These are phyloP conservation scores for Passalora sequoiae DNA, from an alignment of 2,329 filamentous ascomycete species.

Conservation along the genomic window DNA sequence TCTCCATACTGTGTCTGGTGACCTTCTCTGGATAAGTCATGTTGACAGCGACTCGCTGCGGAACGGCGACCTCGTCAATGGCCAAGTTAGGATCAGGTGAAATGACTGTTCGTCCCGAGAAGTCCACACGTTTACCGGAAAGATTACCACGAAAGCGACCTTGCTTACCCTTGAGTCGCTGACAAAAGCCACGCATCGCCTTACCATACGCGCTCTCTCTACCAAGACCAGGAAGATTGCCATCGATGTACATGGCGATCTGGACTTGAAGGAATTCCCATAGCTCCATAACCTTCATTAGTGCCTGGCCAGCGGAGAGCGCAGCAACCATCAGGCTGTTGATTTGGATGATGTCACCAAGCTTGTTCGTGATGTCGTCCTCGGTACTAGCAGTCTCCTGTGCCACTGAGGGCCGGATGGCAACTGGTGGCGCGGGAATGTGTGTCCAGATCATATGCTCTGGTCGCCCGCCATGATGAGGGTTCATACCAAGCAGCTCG, in stretches of 20 bases:
- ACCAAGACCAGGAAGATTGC: conserved; percentile 79
- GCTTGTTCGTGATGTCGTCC: conserved; percentile 91
- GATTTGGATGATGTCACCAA: conserved; percentile 93
- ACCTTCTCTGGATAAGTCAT: conserved; percentile 91
- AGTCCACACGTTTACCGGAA: conserved; percentile 97
- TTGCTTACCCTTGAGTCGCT: conserved; percentile 93
- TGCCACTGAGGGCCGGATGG: conserved; percentile 86
- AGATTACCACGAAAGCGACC: conserved; percentile 95
- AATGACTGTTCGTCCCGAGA: conserved; percentile 95
- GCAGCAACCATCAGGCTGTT: conserved; percentile 82
- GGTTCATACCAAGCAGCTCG: conserved; percentile 83
- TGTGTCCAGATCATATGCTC: conserved; percentile 99
- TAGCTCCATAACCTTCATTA: conserved; percentile 91
- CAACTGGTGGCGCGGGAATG: conserved; percentile 86
- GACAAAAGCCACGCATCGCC: conserved; percentile 86
- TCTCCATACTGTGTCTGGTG: conserved; percentile 77
- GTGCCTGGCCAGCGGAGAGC: conserved; percentile 72
- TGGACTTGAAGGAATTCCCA: conserved; percentile 97
- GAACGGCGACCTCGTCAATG: conserved; percentile 90
- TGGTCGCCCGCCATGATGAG: conserved; percentile 70
- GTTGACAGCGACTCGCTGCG: conserved; percentile 87
- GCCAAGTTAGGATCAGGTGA: conserved; percentile 92
- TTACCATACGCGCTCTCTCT: conserved; percentile 83
- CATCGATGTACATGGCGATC: conserved; percentile 97
- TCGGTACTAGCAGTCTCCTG: conserved; percentile 93